Percentiles rank a stretch among this genome's conserved stretches.
phyloP scores from a whole-genome alignment of 306 rosid genomes.

The Lathyrus aphaca region DNA sequence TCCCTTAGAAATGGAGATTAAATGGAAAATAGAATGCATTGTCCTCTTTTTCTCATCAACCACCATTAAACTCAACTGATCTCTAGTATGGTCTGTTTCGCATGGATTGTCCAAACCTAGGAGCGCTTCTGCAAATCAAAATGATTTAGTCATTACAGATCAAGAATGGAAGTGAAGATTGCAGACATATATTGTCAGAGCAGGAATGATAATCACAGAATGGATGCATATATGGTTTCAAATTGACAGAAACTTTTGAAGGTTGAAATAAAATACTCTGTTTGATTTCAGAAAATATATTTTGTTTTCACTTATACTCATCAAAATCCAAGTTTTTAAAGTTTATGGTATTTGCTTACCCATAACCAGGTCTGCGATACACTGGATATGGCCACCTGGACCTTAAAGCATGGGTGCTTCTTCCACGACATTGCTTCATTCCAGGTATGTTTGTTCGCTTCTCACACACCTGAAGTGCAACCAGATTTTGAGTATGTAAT shows the following conservation, averaged over 20 bases:
- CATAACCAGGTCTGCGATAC: constrained; percentile 6
- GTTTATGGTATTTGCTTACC: constrained; percentile 5
- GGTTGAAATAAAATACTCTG: not conserved
- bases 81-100: constrained; percentile 75
- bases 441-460: constrained; percentile 13
- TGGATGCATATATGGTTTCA: no score
- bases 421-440: not conserved
- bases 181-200: not conserved
- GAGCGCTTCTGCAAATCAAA: constrained; percentile 62
- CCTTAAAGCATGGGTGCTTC: not conserved
- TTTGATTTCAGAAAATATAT: not conserved
- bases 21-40: constrained; percentile 12
- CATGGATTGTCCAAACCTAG: constrained; percentile 74
- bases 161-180: not conserved
- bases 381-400: not conserved
- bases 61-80: not conserved
- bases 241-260: not conserved
- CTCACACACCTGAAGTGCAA: constrained; percentile 9
- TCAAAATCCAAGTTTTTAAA: not conserved
- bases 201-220: no score
- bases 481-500: not conserved
- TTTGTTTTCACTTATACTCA: not conserved
- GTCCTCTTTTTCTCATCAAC: constrained; percentile 4
- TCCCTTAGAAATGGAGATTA: not conserved
- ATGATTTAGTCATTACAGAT: not conserved